Base-by-base conservation (phyloP, 805 yeast genomes). In the Candida coleopterorum region DNA sequence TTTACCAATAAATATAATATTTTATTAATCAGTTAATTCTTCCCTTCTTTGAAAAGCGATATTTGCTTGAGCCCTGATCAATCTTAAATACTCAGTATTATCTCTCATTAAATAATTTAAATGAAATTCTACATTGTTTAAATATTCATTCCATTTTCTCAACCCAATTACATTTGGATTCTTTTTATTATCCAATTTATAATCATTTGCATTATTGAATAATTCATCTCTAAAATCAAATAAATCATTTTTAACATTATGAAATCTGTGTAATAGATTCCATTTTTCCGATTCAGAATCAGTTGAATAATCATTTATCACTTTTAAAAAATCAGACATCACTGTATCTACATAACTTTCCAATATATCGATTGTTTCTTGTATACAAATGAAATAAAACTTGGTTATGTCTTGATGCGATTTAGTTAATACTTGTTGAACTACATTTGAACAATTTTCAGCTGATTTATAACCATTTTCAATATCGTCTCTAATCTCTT, bases 311-410 rank as follows among this genome's bases (percentile, higher is more conserved):
- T 63, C 60, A 35, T 79, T 71, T 50, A 83, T 68, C 40, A 76
- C 72, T 35, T 74, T 72, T 6, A 83, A 73, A 60, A 80, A 82
- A 46, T 81, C 86, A 45, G 62, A 70, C 37, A 82, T 68, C 20
- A 84, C 69, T 6, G 77, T 72, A 37, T 82, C 88, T 5, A 81
- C 79, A 66, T 83, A 84, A 42, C 83, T 83, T 54, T 83, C 89
- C 52, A 79, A 72, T 0, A 80, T 70, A 44, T 84, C 89, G 36
- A 82, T 68, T 25, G 80, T 70, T 20, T 56, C 57, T 39, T 68
- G 73, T 16, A 60, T 45, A 3, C 48, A 52, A 12, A 40, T 38
- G 34, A 58, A 64, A 44, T 67, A 68, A 26, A 50, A 41, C 9
- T 44, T 49, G 28, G 62, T 42, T 9, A 68, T 37, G 7, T 38